A percentile compares a stretch with the other conserved stretches of the same genome.
Evolutionary conservation across 2,329 filamentous ascomycete species (phyloP).

Genomic region (Dactylonectria macrodidyma): DNA sequence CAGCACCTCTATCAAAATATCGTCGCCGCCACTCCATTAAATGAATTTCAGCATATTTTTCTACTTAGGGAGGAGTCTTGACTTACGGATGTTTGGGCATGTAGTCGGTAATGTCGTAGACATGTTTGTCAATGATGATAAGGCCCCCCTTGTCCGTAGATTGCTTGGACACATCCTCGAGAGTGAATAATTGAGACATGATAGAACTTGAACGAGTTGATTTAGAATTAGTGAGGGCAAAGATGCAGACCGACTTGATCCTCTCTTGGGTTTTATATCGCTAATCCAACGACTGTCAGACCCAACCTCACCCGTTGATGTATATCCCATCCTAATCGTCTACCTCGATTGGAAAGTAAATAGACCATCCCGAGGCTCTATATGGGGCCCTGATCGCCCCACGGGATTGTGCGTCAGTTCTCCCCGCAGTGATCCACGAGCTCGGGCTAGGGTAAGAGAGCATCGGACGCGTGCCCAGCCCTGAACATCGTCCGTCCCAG

Average conservation of each 20-base stretch:
- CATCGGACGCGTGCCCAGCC: neutral
- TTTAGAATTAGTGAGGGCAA: neutral
- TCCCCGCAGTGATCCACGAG: neutral
- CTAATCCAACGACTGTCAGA: too few relatives aligned
- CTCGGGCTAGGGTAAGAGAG: neutral
- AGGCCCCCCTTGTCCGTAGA: constrained; percentile 17
- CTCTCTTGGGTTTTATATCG: neutral
- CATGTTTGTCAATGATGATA: constrained; percentile 25
- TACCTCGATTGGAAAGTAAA: constrained; percentile 10
- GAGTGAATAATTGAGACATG: constrained; percentile 15
- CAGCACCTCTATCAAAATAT: constrained; percentile 22
- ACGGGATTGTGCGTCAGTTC: neutral
- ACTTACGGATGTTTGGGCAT: constrained; percentile 24
- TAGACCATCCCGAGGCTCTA: neutral
- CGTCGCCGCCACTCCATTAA: constrained; percentile 14
- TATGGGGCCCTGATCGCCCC: neutral
- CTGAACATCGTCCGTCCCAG: neutral
- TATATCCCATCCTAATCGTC: neutral
- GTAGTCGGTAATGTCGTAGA: constrained; percentile 28
- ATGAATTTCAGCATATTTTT: neutral
- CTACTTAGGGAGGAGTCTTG: too few relatives aligned
- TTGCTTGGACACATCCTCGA: constrained; percentile 13
- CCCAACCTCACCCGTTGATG: too few relatives aligned
- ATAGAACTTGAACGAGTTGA: neutral
- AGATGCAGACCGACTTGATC: too few relatives aligned